Evolutionary conservation across 2,329 filamentous ascomycete genomes (phyloP).

Genomic region (Xylaria sp.): DNA sequence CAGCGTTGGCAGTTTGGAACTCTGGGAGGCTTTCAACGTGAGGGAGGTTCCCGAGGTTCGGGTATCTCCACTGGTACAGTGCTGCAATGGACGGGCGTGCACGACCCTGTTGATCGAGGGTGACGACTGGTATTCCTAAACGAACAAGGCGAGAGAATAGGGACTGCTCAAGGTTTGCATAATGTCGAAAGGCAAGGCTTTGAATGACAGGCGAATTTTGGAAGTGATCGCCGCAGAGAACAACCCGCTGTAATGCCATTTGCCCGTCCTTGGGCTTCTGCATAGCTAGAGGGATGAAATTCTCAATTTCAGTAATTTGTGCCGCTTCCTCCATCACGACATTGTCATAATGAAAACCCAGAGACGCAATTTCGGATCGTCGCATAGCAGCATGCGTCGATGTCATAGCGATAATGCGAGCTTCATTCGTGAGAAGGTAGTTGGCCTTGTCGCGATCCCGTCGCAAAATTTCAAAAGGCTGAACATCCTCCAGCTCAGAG

Average conservation of each 20-base stretch:
- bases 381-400: constrained; percentile 97
- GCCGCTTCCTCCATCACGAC: constrained; percentile 98
- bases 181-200: constrained; percentile 91
- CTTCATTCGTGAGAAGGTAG: constrained; percentile 93
- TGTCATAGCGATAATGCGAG: constrained; percentile 98
- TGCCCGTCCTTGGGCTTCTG: constrained; percentile 81
- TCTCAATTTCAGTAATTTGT: constrained; percentile 97
- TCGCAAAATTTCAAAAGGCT: constrained; percentile 93
- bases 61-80: constrained; percentile 94
- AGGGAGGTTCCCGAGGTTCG: constrained; percentile 80
- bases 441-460: constrained; percentile 93
- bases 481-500: constrained; percentile 88
- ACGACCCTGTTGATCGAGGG: constrained; percentile 92
- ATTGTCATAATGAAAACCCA: constrained; percentile 98
- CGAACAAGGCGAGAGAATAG: constrained; percentile 92
- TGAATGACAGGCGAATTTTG: constrained; percentile 98
- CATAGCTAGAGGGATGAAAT: constrained; percentile 93
- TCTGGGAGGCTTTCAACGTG: constrained; percentile 75
- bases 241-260: constrained; percentile 83
- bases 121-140: constrained; percentile 89
- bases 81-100: constrained; percentile 87
- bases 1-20: constrained; percentile 86
- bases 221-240: constrained; percentile 93
- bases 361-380: constrained; percentile 84
- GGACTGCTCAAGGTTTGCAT: constrained; percentile 95